Percentiles rank a stretch among this genome's conserved stretches.
Conservation (phyloP, 2,329 filamentous ascomycete species). For the Fusarium sp. region DNA sequence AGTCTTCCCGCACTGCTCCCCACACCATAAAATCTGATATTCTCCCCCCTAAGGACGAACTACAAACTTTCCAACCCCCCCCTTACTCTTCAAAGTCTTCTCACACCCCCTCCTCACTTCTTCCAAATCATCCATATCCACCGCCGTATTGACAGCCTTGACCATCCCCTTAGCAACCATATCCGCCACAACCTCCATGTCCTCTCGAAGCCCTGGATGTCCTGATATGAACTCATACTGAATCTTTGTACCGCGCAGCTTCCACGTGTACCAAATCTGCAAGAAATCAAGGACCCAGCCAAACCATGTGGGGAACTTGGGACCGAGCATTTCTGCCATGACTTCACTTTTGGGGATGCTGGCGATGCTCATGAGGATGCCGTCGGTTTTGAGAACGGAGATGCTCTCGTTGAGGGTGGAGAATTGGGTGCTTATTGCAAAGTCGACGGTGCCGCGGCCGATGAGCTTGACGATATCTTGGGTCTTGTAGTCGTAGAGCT, state of each 20-base stretch:
- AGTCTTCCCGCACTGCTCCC: neutral
- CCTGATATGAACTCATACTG: conserved; percentile 59
- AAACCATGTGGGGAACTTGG: conserved; percentile 51
- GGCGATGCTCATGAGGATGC: conserved; percentile 55
- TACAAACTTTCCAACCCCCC: conserved; percentile 45
- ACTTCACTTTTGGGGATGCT: conserved; percentile 49
- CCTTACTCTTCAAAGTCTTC: conserved; percentile 46
- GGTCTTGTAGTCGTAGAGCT: conserved; percentile 63
- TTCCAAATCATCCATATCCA: conserved; percentile 56
- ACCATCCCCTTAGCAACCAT: conserved; percentile 56
- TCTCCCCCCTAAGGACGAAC: conserved; percentile 28
- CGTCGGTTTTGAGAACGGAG: conserved; percentile 51
- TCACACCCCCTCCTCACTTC: conserved; percentile 54
- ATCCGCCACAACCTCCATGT: conserved; percentile 55
- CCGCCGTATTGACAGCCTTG: conserved; percentile 54
- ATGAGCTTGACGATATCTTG: conserved; percentile 51
- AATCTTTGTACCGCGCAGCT: conserved; percentile 57
- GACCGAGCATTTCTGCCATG: conserved; percentile 47
- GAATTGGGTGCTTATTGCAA: conserved; percentile 61
- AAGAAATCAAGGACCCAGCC: conserved; percentile 49
- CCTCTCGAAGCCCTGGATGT: conserved; percentile 52
- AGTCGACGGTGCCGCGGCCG: conserved; percentile 57
- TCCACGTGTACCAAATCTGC: conserved; percentile 55
- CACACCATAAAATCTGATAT: too few relatives aligned
- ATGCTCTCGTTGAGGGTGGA: conserved; percentile 52